Percentiles rank a stretch among this genome's conserved stretches.
phyloP scores from a whole-genome alignment of 1,284 basidiomycete species.

The Cutaneotrichosporon arboriforme region DNA sequence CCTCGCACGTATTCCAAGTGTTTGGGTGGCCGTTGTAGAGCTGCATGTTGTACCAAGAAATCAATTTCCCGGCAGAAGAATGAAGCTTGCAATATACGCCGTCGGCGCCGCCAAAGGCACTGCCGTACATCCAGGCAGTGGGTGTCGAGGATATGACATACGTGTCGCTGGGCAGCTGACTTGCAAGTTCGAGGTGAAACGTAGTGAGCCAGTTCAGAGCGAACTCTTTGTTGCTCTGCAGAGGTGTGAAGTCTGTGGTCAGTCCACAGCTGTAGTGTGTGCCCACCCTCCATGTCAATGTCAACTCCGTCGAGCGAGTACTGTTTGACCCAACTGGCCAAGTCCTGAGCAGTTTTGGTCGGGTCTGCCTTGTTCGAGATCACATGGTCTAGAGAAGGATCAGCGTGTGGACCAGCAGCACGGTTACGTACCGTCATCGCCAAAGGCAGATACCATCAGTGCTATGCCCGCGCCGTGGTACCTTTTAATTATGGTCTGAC shows the following conservation, averaged over 20 bases:
- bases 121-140: slow-evolving; percentile 26
- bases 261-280: background rate
- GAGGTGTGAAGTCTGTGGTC: slow-evolving; percentile 10
- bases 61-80: slow-evolving; percentile 27
- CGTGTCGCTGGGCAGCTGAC: slow-evolving; percentile 30
- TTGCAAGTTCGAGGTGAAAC: slow-evolving; percentile 43
- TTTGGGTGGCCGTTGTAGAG: slow-evolving; percentile 41
- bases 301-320: slow-evolving; percentile 53
- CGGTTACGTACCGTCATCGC: slow-evolving; percentile 32
- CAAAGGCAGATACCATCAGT: slow-evolving; percentile 50
- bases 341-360: slow-evolving; percentile 32
- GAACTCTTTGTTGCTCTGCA: slow-evolving; percentile 7
- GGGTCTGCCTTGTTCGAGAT: slow-evolving; percentile 45
- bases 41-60: slow-evolving; percentile 42
- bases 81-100: slow-evolving; percentile 40
- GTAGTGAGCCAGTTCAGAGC: slow-evolving; percentile 18
- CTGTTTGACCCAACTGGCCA: slow-evolving; percentile 46
- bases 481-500: slow-evolving; percentile 35
- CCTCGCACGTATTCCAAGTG: slow-evolving; percentile 21
- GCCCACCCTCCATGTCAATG: slow-evolving; percentile 49
- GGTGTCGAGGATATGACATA: slow-evolving; percentile 41
- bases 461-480: slow-evolving; percentile 51
- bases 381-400: slow-evolving; percentile 32
- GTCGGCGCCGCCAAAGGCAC: slow-evolving; percentile 8
- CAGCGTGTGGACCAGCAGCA: background rate